These are phyloP conservation scores for Metarhizium anisopliae DNA, from an alignment of 2,329 filamentous ascomycete genomes.

Conservation along the genomic window DNA sequence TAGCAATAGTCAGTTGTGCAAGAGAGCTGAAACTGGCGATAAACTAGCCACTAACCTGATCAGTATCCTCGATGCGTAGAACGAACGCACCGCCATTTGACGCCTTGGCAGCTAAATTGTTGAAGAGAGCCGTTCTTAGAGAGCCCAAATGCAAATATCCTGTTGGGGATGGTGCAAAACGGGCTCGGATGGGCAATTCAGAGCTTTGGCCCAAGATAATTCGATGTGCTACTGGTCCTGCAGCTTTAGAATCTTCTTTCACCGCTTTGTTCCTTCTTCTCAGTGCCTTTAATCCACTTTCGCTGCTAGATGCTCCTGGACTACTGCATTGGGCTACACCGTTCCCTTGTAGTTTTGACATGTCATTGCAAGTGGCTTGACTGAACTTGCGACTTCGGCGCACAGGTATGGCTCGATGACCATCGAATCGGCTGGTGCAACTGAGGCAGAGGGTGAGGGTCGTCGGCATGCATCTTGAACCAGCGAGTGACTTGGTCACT, in stretches of 20 bases:
- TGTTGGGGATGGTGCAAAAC: conserved; percentile 93
- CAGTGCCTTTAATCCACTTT: conserved; percentile 10
- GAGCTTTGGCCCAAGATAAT: conserved; percentile 33
- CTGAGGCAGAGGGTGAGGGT: not conserved
- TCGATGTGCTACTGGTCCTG: conserved; percentile 8
- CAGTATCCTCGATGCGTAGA: conserved; percentile 88
- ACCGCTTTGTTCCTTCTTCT: conserved; percentile 12
- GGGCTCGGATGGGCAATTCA: conserved; percentile 48
- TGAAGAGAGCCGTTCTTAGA: conserved; percentile 87
- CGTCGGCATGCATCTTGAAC: conserved; percentile 2
- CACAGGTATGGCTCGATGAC: not conserved
- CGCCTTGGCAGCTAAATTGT: conserved; percentile 79
- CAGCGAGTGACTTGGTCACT: not conserved
- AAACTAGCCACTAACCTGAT: conserved; percentile 56
- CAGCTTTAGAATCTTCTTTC: conserved; percentile 10
- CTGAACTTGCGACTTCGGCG: not conserved
- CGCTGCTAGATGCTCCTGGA: not conserved
- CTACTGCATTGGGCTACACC: not conserved
- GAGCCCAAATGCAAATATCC: conserved; percentile 90
- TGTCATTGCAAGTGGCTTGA: not conserved
- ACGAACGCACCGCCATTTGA: conserved; percentile 80
- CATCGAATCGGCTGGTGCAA: not conserved
- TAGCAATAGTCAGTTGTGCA: not conserved
- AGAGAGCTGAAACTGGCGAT: not conserved
- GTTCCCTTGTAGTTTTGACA: not conserved